A percentile compares a stretch with the other conserved stretches of the same genome.
Conservation (phyloP, 352 stramenopile species). For the Phytophthora cryptogea region DNA sequence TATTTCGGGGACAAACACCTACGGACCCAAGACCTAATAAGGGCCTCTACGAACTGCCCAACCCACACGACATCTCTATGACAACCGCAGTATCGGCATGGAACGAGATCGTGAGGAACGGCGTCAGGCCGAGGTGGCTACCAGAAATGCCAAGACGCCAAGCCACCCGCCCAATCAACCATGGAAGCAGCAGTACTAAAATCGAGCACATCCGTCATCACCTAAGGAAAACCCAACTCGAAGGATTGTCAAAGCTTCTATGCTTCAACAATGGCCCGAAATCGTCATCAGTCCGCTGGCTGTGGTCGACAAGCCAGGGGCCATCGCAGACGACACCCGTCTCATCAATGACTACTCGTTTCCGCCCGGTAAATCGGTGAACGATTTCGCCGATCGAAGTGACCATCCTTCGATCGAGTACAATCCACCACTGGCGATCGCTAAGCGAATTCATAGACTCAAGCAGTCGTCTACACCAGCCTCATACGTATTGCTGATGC, state of each 20-base stretch:
- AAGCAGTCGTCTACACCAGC: not conserved
- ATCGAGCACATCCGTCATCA: not conserved
- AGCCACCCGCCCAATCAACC: not conserved
- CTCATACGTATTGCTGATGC: conserved; percentile 20
- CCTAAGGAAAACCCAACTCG: conserved; percentile 11
- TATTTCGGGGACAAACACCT: too few relatives aligned
- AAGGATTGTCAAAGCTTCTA: conserved; percentile 4
- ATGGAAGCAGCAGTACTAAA: not conserved
- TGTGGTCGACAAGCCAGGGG: conserved; percentile 9
- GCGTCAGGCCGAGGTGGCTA: not conserved
- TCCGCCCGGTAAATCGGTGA: conserved; percentile 14
- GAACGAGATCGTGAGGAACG: conserved; percentile 9
- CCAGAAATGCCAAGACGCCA: not conserved
- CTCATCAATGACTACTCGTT: conserved; percentile 28
- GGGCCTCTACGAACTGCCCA: too few relatives aligned
- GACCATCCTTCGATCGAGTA: conserved; percentile 18
- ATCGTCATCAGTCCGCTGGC: conserved; percentile 13
- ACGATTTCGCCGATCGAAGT: conserved; percentile 29
- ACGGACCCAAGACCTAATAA: too few relatives aligned
- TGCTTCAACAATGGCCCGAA: conserved; percentile 13
- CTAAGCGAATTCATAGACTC: conserved; percentile 17
- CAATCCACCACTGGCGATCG: conserved; percentile 21
- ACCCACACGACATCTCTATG: not conserved
- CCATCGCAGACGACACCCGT: conserved; percentile 1
- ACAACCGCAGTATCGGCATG: not conserved